Evolutionary conservation across 2,329 filamentous ascomycete species (phyloP).

Genomic region (Graphiopsis chlorocephala): DNA sequence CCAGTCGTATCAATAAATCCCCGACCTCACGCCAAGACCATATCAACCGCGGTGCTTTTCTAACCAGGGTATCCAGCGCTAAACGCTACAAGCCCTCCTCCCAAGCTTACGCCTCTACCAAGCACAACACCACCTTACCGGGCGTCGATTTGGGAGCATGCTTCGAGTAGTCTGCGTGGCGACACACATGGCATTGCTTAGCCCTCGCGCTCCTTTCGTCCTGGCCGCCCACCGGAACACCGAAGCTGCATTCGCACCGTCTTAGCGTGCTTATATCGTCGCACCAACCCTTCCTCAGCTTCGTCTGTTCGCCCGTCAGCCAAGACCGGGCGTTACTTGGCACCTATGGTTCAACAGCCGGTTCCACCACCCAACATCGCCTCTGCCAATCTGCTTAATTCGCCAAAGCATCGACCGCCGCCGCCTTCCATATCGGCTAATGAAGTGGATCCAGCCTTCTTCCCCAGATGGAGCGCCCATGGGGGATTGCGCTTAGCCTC

Average conservation of each 20-base stretch:
- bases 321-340: constrained; percentile 14
- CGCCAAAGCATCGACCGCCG: constrained; percentile 6
- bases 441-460: neutral
- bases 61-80: neutral
- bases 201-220: constrained; percentile 5
- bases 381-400: constrained; percentile 8
- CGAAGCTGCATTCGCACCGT: constrained; percentile 8
- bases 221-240: constrained; percentile 10
- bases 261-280: constrained; percentile 15
- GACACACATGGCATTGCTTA: constrained; percentile 12
- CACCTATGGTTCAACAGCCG: neutral
- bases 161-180: neutral
- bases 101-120: constrained; percentile 1
- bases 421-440: constrained; percentile 10
- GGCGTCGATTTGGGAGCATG: neutral
- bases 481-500: constrained; percentile 2
- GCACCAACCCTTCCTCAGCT: neutral
- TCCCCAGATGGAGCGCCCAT: constrained; percentile 8
- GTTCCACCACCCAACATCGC: neutral
- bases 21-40: constrained; percentile 1
- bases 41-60: constrained; percentile 2
- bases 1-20: neutral
- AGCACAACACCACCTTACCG: neutral
- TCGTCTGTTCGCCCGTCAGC: neutral
- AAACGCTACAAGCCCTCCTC: neutral